Evolutionary conservation across 2,329 filamentous ascomycete species (phyloP).

Genomic region (Fusarium sp.): DNA sequence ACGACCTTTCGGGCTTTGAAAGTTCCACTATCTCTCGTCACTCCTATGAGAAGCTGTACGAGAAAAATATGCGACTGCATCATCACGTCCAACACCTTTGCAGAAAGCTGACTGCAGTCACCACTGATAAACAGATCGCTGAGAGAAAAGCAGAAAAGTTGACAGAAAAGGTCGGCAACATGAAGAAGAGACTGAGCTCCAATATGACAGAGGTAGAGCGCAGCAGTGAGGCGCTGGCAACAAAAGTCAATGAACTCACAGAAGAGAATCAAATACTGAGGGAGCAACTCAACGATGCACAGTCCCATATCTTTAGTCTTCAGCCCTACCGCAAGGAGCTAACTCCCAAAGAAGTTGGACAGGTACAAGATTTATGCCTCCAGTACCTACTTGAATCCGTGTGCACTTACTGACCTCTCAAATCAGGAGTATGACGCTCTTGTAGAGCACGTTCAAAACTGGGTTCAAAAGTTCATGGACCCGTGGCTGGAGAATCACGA

Average conservation of each 20-base stretch:
- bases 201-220: conserved; percentile 38
- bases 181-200: conserved; percentile 39
- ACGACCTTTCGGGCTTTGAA: conserved; percentile 30
- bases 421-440: conserved; percentile 50
- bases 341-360: conserved; percentile 49
- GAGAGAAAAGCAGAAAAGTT: conserved; percentile 45
- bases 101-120: conserved; percentile 28
- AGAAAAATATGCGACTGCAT: conserved; percentile 30
- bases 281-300: conserved; percentile 48
- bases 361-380: conserved; percentile 40
- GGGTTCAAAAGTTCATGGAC: conserved; percentile 49
- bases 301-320: conserved; percentile 54
- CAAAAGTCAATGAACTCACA: conserved; percentile 35
- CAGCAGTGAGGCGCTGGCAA: conserved; percentile 37
- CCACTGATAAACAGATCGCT: conserved; percentile 44
- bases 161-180: conserved; percentile 36
- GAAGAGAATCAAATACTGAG: conserved; percentile 44
- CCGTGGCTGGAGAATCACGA: conserved; percentile 45
- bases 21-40: conserved; percentile 16
- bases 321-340: conserved; percentile 53
- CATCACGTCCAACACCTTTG: conserved; percentile 38
- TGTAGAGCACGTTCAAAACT: conserved; percentile 48
- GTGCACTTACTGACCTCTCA: conserved; percentile 17
- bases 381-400: neutral
- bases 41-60: conserved; percentile 19